Conservation (phyloP, 73 alveolate genomes). For the Tetrahymena malaccensis region DNA sequence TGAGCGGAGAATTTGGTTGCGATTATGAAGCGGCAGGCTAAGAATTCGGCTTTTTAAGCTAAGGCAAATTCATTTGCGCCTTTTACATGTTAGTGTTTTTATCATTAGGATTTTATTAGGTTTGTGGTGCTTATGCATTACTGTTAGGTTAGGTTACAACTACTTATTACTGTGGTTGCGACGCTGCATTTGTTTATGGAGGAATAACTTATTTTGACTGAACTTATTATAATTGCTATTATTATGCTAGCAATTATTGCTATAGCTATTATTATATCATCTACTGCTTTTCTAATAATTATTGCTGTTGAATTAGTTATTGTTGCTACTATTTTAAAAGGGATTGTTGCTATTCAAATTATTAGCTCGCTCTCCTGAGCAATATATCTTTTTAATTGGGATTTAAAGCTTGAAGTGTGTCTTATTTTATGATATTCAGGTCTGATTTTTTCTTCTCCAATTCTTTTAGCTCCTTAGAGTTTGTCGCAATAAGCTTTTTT, state of each 20-base stretch:
- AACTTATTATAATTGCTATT: not conserved
- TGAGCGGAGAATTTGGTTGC: not conserved
- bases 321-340: not conserved
- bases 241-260: not conserved
- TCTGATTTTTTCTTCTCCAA: not conserved
- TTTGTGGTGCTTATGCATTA: not conserved
- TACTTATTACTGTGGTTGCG: not conserved
- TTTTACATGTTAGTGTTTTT: not conserved
- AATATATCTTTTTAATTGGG: not conserved
- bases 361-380: not conserved
- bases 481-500: not conserved
- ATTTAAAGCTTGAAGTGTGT: not conserved
- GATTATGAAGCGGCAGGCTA: not conserved
- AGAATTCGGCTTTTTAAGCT: not conserved
- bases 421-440: not conserved
- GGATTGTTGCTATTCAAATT: not conserved
- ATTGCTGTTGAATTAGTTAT: not conserved
- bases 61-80: not conserved
- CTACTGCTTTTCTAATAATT: not conserved
- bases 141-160: not conserved
- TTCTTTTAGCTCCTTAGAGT: not conserved
- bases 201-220: not conserved
- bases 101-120: not conserved
- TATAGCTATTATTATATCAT: not conserved
- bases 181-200: not conserved